Conservation (phyloP, 2,329 filamentous ascomycete species). For the Ceratocystis albifundus region DNA sequence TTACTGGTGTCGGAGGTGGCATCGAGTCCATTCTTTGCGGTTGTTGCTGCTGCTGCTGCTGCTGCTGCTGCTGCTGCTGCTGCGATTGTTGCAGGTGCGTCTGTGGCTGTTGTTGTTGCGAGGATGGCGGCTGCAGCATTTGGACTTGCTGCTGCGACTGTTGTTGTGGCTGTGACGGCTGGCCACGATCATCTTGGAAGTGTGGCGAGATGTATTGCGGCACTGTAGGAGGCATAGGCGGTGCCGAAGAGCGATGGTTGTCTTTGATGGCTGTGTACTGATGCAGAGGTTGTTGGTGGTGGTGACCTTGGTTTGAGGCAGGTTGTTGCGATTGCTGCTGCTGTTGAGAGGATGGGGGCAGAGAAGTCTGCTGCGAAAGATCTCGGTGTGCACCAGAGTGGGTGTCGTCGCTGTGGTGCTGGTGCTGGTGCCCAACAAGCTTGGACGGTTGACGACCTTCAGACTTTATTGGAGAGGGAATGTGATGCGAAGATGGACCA, state of each 20-base stretch:
- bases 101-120: slow-evolving; percentile 19
- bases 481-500: slow-evolving; percentile 2
- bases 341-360: slow-evolving; percentile 31
- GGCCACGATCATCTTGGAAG: slow-evolving; percentile 7
- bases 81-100: slow-evolving; percentile 26
- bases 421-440: slow-evolving; percentile 10
- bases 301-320: not conserved
- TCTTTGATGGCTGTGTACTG: slow-evolving; percentile 26
- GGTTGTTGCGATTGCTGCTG: slow-evolving; percentile 28
- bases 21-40: slow-evolving; percentile 26
- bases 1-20: slow-evolving; percentile 9
- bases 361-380: slow-evolving; percentile 29
- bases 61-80: not conserved
- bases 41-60: not conserved
- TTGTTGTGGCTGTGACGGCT: not conserved
- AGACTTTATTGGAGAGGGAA: slow-evolving; percentile 8
- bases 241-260: slow-evolving; percentile 9
- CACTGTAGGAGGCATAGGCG: not conserved
- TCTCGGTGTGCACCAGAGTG: slow-evolving; percentile 16
- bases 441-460: slow-evolving; percentile 12
- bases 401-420: slow-evolving; percentile 12
- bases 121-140: not conserved
- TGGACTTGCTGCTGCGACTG: slow-evolving; percentile 1
- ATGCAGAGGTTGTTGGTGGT: not conserved
- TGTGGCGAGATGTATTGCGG: not conserved